A percentile compares a stretch with the other conserved stretches of the same genome.
Evolutionary conservation across 2,329 filamentous ascomycete species (phyloP).

Genomic region (Hypoxylon sp.): DNA sequence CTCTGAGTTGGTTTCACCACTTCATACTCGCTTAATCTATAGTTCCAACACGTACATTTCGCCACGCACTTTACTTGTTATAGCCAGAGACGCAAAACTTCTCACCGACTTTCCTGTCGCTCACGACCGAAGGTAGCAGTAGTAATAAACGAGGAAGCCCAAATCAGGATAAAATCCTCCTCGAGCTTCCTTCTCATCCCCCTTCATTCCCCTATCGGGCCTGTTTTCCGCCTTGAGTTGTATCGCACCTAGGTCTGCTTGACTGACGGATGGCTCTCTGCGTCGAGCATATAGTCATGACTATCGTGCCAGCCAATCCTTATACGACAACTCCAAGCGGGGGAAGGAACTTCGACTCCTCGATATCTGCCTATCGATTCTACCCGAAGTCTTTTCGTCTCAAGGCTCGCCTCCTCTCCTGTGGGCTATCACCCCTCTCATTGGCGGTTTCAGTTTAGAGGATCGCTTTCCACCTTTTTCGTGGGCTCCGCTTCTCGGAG

Average conservation of each 20-base stretch:
- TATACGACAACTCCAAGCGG: background rate
- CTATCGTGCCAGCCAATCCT: background rate
- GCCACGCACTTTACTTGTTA: background rate
- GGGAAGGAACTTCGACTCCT: background rate
- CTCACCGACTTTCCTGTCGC: background rate
- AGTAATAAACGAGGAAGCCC: background rate
- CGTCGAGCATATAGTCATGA: background rate
- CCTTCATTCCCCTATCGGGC: background rate
- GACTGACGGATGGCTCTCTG: background rate
- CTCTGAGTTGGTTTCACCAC: background rate
- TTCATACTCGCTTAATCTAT: background rate
- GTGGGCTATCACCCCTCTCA: slow-evolving; percentile 8
- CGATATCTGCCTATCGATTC: background rate
- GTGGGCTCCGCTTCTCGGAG: background rate
- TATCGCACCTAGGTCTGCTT: background rate
- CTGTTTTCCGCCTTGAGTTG: background rate
- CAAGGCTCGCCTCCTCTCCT: slow-evolving; percentile 14
- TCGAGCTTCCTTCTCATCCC: background rate
- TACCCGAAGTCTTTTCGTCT: background rate
- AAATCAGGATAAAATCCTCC: background rate
- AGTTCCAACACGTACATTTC: background rate
- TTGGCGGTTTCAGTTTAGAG: slow-evolving; percentile 9
- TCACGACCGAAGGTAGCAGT: background rate
- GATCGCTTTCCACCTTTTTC: slow-evolving; percentile 3
- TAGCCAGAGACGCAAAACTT: background rate